Conservation (phyloP, 495 filamentous ascomycete genomes). For the Opeltia flavorubescens region DNA sequence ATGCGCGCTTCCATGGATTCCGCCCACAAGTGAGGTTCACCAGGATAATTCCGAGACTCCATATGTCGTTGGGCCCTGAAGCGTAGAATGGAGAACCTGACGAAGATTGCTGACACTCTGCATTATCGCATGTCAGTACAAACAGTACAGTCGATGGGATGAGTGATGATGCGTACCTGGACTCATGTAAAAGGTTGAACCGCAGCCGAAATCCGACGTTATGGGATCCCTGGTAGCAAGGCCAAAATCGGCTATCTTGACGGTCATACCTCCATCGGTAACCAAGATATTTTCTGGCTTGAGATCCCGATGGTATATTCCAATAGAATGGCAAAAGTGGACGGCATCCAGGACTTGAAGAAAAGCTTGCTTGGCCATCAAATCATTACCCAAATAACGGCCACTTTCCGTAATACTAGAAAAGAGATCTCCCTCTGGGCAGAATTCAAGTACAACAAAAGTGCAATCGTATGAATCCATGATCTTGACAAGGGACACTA, state of each 20-base stretch:
- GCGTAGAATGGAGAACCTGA: slow-evolving; percentile 70
- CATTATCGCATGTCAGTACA: slow-evolving; percentile 15
- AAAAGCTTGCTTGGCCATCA: slow-evolving; percentile 72
- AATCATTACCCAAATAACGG: slow-evolving; percentile 85
- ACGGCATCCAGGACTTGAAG: slow-evolving; percentile 97
- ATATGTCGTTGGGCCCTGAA: slow-evolving; percentile 91
- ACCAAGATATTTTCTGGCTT: slow-evolving; percentile 98
- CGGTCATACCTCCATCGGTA: slow-evolving; percentile 68
- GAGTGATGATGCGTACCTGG: slow-evolving; percentile 54
- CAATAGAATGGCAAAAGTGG: slow-evolving; percentile 79
- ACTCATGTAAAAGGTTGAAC: slow-evolving; percentile 98
- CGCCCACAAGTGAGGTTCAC: slow-evolving; percentile 96
- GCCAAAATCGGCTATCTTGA: slow-evolving; percentile 96
- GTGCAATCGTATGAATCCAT: slow-evolving; percentile 87
- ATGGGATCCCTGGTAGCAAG: slow-evolving; percentile 71
- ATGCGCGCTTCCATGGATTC: slow-evolving; percentile 97
- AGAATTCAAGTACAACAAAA: slow-evolving; percentile 94
- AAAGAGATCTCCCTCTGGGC: slow-evolving; percentile 94
- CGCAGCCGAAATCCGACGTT: slow-evolving; percentile 93
- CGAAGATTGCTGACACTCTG: slow-evolving; percentile 88
- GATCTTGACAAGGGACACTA: slow-evolving; percentile 89
- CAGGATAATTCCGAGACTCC: slow-evolving; percentile 93
- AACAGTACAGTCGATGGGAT: slow-evolving; percentile 2
- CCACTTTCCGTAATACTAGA: slow-evolving; percentile 91
- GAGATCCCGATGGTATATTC: slow-evolving; percentile 94